Evolutionary conservation across 1,284 basidiomycete species (phyloP).

Genomic region (Rhizopogon hawkerae): DNA sequence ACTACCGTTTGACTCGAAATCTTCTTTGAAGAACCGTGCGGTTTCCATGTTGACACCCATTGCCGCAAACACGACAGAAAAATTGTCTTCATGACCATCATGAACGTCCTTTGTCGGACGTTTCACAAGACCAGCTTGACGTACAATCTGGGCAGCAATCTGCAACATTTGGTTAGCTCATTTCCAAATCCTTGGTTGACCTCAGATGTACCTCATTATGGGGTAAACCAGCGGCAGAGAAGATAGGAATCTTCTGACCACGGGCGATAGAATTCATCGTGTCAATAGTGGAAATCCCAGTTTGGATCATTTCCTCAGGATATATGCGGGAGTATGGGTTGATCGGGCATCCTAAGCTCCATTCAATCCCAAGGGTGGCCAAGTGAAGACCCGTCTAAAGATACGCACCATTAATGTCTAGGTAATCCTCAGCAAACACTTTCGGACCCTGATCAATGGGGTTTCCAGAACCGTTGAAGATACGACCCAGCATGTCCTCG

Average conservation of each 20-base stretch:
- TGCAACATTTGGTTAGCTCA: constrained; percentile 24
- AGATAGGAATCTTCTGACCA: constrained; percentile 99
- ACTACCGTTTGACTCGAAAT: constrained; percentile 98
- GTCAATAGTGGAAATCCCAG: constrained; percentile 98
- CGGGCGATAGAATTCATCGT: constrained; percentile 99
- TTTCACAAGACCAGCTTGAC: constrained; percentile 96
- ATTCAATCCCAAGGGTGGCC: constrained; percentile 14
- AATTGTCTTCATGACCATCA: constrained; percentile 99
- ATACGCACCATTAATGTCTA: constrained; percentile 92
- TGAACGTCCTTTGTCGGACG: constrained; percentile 93
- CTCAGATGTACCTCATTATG: constrained; percentile 81
- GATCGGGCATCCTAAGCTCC: constrained; percentile 81
- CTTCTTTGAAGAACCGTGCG: constrained; percentile 99
- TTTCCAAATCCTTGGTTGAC: neutral
- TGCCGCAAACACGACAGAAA: constrained; percentile 98
- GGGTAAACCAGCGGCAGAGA: constrained; percentile 97
- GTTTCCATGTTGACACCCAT: constrained; percentile 99
- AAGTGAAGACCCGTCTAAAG: constrained; percentile 7
- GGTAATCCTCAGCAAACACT: constrained; percentile 98
- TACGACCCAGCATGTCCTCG: constrained; percentile 99
- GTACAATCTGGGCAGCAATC: constrained; percentile 99
- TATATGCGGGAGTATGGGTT: constrained; percentile 99
- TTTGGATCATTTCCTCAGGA: constrained; percentile 99
- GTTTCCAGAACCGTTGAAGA: constrained; percentile 98
- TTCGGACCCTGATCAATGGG: constrained; percentile 99